These are phyloP conservation scores for Lachnellula hyalina DNA, from an alignment of 2,329 filamentous ascomycete species.

Conservation along the genomic window DNA sequence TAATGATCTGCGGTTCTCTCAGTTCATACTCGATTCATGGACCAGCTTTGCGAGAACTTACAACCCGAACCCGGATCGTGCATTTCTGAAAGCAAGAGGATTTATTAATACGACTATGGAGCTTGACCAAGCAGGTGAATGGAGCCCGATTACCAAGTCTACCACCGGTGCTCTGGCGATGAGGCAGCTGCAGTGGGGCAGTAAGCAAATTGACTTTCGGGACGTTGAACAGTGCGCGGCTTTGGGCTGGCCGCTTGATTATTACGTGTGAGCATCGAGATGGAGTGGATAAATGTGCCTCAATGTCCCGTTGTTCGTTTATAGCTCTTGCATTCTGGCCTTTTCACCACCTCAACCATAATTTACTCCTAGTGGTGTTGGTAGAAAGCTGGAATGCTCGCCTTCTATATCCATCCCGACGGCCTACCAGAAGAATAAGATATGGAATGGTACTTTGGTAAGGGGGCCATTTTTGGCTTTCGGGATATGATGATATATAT, in stretches of 20 bases:
- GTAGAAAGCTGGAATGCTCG: neutral
- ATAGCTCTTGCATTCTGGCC: neutral
- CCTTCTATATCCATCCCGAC: no score
- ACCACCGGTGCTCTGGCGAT: conserved; percentile 3
- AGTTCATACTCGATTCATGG: conserved; percentile 26
- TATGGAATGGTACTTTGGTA: no score
- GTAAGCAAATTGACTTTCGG: conserved; percentile 14
- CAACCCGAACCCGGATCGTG: conserved; percentile 19
- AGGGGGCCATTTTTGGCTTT: no score
- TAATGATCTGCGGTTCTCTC: conserved; percentile 26
- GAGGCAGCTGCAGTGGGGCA: conserved; percentile 21
- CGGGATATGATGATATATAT: neutral
- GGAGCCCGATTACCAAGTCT: conserved; percentile 13
- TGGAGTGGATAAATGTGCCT: neutral
- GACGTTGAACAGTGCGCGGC: conserved; percentile 20
- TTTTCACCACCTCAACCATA: neutral
- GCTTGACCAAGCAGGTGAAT: conserved; percentile 19
- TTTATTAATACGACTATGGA: conserved; percentile 20
- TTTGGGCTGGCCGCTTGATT: conserved; percentile 17
- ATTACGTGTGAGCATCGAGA: conserved; percentile 7
- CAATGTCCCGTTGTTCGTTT: neutral
- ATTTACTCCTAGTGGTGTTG: neutral
- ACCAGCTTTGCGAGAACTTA: conserved; percentile 25
- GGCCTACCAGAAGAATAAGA: no score
- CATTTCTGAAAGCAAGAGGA: conserved; percentile 21